Evolutionary conservation across 2,329 filamentous ascomycete species (phyloP).

Genomic region (Teratosphaeria gauchensis): DNA sequence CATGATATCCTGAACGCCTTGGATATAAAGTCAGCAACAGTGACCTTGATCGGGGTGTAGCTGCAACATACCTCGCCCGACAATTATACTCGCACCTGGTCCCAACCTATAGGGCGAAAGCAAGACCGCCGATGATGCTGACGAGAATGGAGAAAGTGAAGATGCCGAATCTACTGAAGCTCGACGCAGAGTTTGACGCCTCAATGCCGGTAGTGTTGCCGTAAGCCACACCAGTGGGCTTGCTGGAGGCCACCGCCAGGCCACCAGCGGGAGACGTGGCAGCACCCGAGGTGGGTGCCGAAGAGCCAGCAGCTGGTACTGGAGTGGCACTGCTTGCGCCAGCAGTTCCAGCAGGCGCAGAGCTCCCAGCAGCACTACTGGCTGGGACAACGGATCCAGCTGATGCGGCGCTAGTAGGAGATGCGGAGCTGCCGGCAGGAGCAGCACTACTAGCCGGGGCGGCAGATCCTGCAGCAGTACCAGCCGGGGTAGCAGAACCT

Average conservation of each 20-base stretch:
- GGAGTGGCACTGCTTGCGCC: constrained; percentile 2
- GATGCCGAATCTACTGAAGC: constrained; percentile 1
- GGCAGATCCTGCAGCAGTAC: not conserved
- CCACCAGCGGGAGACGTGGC: not conserved
- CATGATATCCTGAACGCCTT: constrained; percentile 2
- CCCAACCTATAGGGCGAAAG: constrained; percentile 6
- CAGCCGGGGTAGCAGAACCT: not conserved
- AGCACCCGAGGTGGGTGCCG: constrained; percentile 5
- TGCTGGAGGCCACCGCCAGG: not conserved
- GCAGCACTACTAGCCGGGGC: not conserved
- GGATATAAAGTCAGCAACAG: not conserved
- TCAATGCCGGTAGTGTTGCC: constrained; percentile 9
- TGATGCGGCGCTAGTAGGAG: not conserved
- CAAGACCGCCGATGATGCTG: constrained; percentile 2
- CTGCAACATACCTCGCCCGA: not conserved
- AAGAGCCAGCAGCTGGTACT: constrained; percentile 1
- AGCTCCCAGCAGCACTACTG: not conserved
- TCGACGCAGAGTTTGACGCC: constrained; percentile 2
- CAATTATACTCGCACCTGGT: constrained; percentile 1
- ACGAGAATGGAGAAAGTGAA: constrained; percentile 2
- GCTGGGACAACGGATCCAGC: too few species aligned
- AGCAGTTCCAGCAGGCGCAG: not conserved
- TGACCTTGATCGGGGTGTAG: not conserved
- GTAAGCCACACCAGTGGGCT: constrained; percentile 5
- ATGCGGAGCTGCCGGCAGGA: not conserved